Evolutionary conservation across 108 stramenopile species (phyloP).

Genomic region (Conticribra weissflogii): DNA sequence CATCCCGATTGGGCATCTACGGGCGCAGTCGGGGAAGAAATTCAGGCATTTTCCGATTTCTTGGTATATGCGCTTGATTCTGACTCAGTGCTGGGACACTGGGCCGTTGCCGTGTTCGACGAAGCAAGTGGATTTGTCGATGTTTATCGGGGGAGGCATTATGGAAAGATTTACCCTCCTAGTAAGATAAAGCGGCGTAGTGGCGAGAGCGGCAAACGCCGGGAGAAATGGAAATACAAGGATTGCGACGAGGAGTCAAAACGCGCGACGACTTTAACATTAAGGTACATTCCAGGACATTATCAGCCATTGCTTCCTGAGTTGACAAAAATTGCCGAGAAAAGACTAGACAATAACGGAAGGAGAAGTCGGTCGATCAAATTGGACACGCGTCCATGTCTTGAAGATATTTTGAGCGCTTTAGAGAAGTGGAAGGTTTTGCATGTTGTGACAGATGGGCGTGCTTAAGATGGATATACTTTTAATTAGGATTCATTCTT

Average conservation of each 20-base stretch:
- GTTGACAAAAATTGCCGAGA: conserved; percentile 26
- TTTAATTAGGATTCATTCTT: no score
- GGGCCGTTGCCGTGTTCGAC: conserved; percentile 51
- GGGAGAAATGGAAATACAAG: conserved; percentile 22
- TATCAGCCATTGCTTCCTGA: conserved; percentile 52
- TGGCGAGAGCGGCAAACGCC: conserved; percentile 7
- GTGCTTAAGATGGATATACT: conserved; percentile 22
- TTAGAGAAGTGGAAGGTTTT: conserved; percentile 40
- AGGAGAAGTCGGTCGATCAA: not conserved
- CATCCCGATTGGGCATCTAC: conserved; percentile 51
- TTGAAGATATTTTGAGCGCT: conserved; percentile 35
- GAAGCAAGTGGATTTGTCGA: conserved; percentile 52
- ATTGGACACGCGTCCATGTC: conserved; percentile 18
- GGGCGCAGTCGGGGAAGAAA: conserved; percentile 50
- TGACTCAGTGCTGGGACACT: conserved; percentile 39
- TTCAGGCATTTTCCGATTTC: conserved; percentile 54
- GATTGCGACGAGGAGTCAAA: conserved; percentile 35
- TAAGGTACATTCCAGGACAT: conserved; percentile 47
- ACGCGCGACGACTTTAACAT: conserved; percentile 37
- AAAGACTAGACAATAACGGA: conserved; percentile 3
- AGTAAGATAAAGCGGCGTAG: conserved; percentile 5
- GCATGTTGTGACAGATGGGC: conserved; percentile 50
- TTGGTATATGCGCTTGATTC: conserved; percentile 52
- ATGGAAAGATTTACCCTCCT: conserved; percentile 49
- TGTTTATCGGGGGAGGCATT: conserved; percentile 45